Conservation (phyloP, 495 filamentous ascomycete genomes). For the Penicillium silybi region DNA sequence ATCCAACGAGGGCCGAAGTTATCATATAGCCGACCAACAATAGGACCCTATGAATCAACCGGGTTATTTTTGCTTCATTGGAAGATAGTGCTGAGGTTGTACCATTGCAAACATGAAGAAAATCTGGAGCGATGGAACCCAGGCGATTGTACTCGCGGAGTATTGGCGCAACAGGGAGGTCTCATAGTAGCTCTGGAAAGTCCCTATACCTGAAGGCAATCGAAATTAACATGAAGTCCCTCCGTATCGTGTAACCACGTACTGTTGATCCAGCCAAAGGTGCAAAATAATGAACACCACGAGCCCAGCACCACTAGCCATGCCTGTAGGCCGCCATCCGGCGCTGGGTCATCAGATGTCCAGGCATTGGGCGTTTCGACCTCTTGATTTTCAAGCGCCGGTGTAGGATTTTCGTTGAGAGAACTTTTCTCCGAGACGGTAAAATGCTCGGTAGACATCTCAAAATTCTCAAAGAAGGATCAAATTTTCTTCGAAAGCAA, state of each 20-base stretch:
- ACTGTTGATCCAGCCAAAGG: slow-evolving; percentile 47
- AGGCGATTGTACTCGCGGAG: slow-evolving; percentile 36
- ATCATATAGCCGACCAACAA: slow-evolving; percentile 42
- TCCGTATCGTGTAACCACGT: background rate
- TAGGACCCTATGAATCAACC: slow-evolving; percentile 10
- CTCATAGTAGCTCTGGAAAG: slow-evolving; percentile 37
- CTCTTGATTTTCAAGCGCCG: background rate
- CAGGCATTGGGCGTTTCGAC: background rate
- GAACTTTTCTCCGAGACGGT: background rate
- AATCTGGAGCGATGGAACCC: slow-evolving; percentile 41
- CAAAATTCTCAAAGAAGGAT: too few relatives aligned
- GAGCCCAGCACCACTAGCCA: slow-evolving; percentile 41
- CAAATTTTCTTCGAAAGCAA: too few relatives aligned
- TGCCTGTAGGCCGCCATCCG: slow-evolving; percentile 37
- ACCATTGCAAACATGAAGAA: slow-evolving; percentile 34
- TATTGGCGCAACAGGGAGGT: slow-evolving; percentile 15
- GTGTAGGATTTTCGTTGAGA: background rate
- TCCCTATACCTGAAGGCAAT: slow-evolving; percentile 12
- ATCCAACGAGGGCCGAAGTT: slow-evolving; percentile 67
- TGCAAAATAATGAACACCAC: slow-evolving; percentile 36
- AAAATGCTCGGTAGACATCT: background rate
- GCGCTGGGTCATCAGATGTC: slow-evolving; percentile 4
- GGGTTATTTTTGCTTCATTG: background rate
- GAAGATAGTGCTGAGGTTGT: background rate
- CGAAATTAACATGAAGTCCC: background rate